Percentiles rank a stretch among this genome's conserved stretches.
Evolutionary conservation across 2,329 filamentous ascomycete species (phyloP).

Genomic region (Aspergillus sp.): DNA sequence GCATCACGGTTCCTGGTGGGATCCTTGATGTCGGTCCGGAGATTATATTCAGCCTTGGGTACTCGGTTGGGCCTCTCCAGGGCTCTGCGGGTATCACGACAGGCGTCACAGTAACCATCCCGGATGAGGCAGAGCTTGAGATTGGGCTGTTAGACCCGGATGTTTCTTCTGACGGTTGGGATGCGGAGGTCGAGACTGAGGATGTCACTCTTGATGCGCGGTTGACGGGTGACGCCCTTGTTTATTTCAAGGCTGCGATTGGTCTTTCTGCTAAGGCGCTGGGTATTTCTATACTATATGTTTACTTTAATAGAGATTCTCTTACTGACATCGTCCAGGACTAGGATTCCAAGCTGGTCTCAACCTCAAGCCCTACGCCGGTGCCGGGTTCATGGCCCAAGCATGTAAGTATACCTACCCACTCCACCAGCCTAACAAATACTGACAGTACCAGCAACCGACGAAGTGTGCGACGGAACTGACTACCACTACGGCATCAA

Average conservation of each 20-base stretch:
- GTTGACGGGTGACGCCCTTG: constrained; percentile 12
- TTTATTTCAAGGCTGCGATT: constrained; percentile 17
- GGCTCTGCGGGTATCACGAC: constrained; percentile 19
- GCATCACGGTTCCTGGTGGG: constrained; percentile 19
- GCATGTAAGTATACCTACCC: constrained; percentile 13
- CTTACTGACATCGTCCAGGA: constrained; percentile 8
- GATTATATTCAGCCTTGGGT: constrained; percentile 19
- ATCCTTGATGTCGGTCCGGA: constrained; percentile 20
- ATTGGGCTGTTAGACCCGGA: constrained; percentile 19
- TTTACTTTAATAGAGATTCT: not conserved
- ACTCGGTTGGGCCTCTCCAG: constrained; percentile 18
- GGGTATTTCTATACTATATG: no score
- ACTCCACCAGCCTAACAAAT: not conserved
- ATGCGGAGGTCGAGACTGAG: constrained; percentile 10
- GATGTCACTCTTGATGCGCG: constrained; percentile 18
- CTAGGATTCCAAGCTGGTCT: constrained; percentile 20
- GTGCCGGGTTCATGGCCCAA: constrained; percentile 12
- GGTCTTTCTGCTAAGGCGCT: constrained; percentile 10
- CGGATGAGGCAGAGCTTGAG: constrained; percentile 20
- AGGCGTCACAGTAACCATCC: constrained; percentile 18
- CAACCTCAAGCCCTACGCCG: constrained; percentile 18
- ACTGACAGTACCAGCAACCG: constrained; percentile 14
- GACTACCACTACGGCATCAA: constrained; percentile 9
- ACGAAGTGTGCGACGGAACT: constrained; percentile 7
- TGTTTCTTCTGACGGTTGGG: constrained; percentile 17